Evolutionary conservation across 2,329 filamentous ascomycete genomes (phyloP).

Genomic region (Ramularia collo-cygni): DNA sequence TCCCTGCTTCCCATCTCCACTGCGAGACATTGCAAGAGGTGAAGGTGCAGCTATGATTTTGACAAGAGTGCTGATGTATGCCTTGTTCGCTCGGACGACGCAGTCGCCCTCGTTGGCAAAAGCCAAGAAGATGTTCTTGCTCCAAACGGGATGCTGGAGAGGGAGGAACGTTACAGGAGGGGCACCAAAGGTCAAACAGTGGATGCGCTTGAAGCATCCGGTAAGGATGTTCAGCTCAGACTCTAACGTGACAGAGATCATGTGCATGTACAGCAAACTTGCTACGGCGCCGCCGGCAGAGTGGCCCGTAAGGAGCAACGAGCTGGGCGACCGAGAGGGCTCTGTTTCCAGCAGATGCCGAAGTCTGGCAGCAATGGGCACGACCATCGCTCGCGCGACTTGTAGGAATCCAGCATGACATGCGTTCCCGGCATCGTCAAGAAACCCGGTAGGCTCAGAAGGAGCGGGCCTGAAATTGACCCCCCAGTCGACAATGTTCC

Average conservation of each 20-base stretch:
- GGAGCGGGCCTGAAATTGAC: slow-evolving; percentile 71
- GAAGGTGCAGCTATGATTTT: slow-evolving; percentile 55
- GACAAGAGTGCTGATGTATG: slow-evolving; percentile 65
- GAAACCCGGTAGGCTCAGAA: slow-evolving; percentile 58
- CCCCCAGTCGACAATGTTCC: slow-evolving; percentile 74
- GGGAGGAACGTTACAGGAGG: slow-evolving; percentile 70
- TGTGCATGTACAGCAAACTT: slow-evolving; percentile 71
- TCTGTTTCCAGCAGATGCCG: slow-evolving; percentile 65
- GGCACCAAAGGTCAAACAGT: slow-evolving; percentile 81
- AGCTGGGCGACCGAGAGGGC: slow-evolving; percentile 57
- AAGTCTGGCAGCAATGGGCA: slow-evolving; percentile 63
- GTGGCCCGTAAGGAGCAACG: slow-evolving; percentile 77
- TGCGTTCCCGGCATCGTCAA: slow-evolving; percentile 69
- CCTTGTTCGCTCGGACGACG: slow-evolving; percentile 67
- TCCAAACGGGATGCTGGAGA: slow-evolving; percentile 49
- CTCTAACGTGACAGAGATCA: slow-evolving; percentile 56
- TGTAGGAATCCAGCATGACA: slow-evolving; percentile 76
- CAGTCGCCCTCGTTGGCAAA: slow-evolving; percentile 86
- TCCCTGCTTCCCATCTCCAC: too few species aligned
- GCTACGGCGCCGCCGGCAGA: slow-evolving; percentile 81
- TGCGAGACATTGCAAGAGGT: slow-evolving; percentile 8
- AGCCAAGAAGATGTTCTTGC: slow-evolving; percentile 61
- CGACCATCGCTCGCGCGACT: slow-evolving; percentile 68
- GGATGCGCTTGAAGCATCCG: slow-evolving; percentile 65
- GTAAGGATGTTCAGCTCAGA: slow-evolving; percentile 67